A percentile compares a stretch with the other conserved stretches of the same genome.
Conservation (phyloP, 805 yeast genomes). For the Saccharomycopsis sp. region DNA sequence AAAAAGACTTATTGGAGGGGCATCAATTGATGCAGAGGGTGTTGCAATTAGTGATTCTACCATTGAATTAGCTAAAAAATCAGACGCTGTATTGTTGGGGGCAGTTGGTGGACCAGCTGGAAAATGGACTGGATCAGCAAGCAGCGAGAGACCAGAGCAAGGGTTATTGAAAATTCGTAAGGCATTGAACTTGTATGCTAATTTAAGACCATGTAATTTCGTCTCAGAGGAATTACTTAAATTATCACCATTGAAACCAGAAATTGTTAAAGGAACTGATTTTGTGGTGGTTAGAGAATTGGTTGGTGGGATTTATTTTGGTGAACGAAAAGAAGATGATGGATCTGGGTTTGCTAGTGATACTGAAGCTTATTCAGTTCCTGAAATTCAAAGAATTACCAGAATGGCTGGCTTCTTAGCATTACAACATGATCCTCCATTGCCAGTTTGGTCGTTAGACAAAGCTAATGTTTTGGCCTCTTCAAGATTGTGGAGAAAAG, state of each 20-base stretch:
- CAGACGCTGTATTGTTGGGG: constrained; percentile 95
- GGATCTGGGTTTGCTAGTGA: constrained; percentile 78
- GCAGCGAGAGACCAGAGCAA: constrained; percentile 86
- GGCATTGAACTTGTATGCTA: constrained; percentile 90
- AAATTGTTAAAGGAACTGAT: constrained; percentile 84
- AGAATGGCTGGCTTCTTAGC: constrained; percentile 98
- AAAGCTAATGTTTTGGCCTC: constrained; percentile 97
- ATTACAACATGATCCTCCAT: constrained; percentile 85
- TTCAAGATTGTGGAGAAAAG: constrained; percentile 92
- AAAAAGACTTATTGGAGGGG: constrained; percentile 92
- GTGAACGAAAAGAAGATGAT: constrained; percentile 89
- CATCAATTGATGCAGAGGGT: constrained; percentile 96
- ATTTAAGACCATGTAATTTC: constrained; percentile 94
- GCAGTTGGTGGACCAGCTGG: constrained; percentile 91
- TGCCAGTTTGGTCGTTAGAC: constrained; percentile 93
- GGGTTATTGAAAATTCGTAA: constrained; percentile 92
- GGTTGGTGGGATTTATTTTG: constrained; percentile 97
- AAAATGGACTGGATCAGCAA: constrained; percentile 93
- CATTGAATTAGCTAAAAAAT: constrained; percentile 70
- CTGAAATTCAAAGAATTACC: constrained; percentile 91
- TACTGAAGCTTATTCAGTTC: constrained; percentile 84
- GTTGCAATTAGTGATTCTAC: constrained; percentile 83
- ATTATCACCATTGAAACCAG: constrained; percentile 81
- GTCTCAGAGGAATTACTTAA: constrained; percentile 77
- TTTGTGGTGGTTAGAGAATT: constrained; percentile 92